A percentile compares a stretch with the other conserved stretches of the same genome.
These are phyloP conservation scores for Sporormia fimetaria DNA, from an alignment of 495 filamentous ascomycete genomes.

Conservation along the genomic window DNA sequence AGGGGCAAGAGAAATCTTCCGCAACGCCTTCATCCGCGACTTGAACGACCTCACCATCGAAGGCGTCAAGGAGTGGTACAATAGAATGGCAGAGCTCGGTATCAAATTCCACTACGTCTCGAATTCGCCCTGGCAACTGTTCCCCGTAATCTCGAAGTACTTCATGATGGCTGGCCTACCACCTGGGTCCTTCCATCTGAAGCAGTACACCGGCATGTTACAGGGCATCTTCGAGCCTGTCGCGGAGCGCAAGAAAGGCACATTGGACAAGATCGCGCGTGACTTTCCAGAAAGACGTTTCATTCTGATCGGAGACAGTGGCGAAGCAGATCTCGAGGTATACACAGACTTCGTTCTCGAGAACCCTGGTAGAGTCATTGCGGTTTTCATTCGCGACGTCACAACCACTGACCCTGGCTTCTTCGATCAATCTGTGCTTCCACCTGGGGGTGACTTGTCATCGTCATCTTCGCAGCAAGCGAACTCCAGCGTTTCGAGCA, in stretches of 20 bases:
- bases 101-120: constrained; percentile 85
- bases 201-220: constrained; percentile 89
- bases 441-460: constrained; percentile 28
- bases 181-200: constrained; percentile 81
- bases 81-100: constrained; percentile 58
- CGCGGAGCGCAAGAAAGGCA: constrained; percentile 81
- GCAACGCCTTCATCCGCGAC: constrained; percentile 87
- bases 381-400: constrained; percentile 87
- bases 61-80: constrained; percentile 87
- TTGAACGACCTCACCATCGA: constrained; percentile 67
- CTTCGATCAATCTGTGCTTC: constrained; percentile 58
- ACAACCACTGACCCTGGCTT: constrained; percentile 65
- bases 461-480: constrained; percentile 11
- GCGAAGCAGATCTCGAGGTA: constrained; percentile 92
- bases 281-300: constrained; percentile 89
- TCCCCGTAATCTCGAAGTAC: constrained; percentile 71
- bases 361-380: constrained; percentile 70
- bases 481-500: constrained; percentile 6
- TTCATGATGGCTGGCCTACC: constrained; percentile 73
- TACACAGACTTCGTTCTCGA: constrained; percentile 85
- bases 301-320: constrained; percentile 86
- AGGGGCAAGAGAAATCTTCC: constrained; percentile 86
- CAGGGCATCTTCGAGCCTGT: constrained; percentile 98
- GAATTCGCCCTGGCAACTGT: constrained; percentile 93
- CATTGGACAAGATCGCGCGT: constrained; percentile 68